A percentile compares a stretch with the other conserved stretches of the same genome.
phyloP scores from a whole-genome alignment of 208 protist species.

The Vickermania ingenoplastis region DNA sequence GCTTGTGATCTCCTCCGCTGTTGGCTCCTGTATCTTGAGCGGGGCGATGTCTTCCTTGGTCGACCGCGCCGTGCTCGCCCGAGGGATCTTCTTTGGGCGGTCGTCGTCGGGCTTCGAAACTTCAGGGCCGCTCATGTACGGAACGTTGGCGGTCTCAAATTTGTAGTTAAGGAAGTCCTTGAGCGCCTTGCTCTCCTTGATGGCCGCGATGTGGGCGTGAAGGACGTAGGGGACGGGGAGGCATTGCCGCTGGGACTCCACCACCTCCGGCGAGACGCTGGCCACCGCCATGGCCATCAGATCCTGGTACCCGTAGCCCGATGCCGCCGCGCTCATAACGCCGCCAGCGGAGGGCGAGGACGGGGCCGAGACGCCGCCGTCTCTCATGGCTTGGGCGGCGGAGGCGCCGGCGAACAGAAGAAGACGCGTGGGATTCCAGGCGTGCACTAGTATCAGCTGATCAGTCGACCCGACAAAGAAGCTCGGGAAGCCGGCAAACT shows the following conservation, averaged over 20 bases:
- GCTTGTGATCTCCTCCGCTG: constrained; percentile 8
- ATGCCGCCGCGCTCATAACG: background rate
- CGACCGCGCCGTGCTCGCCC: background rate
- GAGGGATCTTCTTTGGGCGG: background rate
- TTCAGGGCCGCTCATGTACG: background rate
- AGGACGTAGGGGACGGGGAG: constrained; percentile 1
- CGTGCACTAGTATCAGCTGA: constrained; percentile 60
- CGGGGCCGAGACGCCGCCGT: background rate
- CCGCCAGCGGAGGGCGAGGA: background rate
- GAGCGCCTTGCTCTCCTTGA: constrained; percentile 52
- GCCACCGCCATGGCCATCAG: background rate
- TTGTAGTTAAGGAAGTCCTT: constrained; percentile 64
- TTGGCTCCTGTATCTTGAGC: background rate
- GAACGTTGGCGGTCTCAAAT: constrained; percentile 32
- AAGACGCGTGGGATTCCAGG: constrained; percentile 28
- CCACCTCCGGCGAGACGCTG: background rate
- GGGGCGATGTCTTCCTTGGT: background rate
- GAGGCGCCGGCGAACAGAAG: background rate
- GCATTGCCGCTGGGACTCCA: constrained; percentile 1
- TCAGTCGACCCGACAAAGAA: constrained; percentile 12
- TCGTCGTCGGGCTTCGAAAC: background rate
- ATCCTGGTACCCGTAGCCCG: background rate
- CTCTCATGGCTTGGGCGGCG: background rate
- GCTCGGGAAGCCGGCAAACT: constrained; percentile 47
- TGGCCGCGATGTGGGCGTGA: constrained; percentile 11